Evolutionary conservation across 208 protist species (phyloP).

Genomic region (Leishmania martiniquensis): DNA sequence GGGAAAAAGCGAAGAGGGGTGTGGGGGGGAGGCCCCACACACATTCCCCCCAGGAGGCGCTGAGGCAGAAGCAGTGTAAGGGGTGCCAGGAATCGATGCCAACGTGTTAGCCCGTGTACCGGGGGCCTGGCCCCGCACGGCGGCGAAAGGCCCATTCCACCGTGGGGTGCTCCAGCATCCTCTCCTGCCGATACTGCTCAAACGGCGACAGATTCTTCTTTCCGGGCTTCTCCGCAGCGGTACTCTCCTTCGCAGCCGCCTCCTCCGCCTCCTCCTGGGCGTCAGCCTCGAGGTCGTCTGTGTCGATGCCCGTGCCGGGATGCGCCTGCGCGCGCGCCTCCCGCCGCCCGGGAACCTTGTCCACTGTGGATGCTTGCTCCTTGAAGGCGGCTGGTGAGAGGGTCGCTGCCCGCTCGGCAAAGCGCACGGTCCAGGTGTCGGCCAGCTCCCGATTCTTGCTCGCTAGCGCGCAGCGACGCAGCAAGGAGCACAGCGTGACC

Average conservation of each 20-base stretch:
- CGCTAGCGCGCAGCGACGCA: constrained; percentile 82
- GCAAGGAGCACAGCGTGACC: constrained; percentile 63
- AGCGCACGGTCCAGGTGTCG: constrained; percentile 78
- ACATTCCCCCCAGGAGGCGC: background rate
- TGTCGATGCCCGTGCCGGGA: constrained; percentile 65
- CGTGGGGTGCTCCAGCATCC: constrained; percentile 75
- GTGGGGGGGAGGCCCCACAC: background rate
- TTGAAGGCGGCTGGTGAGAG: constrained; percentile 69
- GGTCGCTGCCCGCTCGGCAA: constrained; percentile 49
- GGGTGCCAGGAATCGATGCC: background rate
- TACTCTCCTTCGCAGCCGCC: background rate
- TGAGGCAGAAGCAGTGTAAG: background rate
- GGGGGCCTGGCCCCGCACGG: constrained; percentile 54
- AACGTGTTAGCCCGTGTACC: constrained; percentile 65
- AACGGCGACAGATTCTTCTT: constrained; percentile 36
- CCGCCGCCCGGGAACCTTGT: constrained; percentile 29
- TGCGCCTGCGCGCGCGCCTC: constrained; percentile 34
- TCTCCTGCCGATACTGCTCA: constrained; percentile 53
- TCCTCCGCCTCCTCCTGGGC: constrained; percentile 29
- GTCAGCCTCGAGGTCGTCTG: constrained; percentile 61
- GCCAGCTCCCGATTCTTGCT: constrained; percentile 40
- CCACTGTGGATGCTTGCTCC: constrained; percentile 18
- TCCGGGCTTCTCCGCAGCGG: background rate
- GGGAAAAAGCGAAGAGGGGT: background rate
- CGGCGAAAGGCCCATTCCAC: constrained; percentile 60